A percentile compares a stretch with the other conserved stretches of the same genome.
Evolutionary conservation across 2,329 filamentous ascomycete species (phyloP).

Genomic region (Aureobasidium sp.): DNA sequence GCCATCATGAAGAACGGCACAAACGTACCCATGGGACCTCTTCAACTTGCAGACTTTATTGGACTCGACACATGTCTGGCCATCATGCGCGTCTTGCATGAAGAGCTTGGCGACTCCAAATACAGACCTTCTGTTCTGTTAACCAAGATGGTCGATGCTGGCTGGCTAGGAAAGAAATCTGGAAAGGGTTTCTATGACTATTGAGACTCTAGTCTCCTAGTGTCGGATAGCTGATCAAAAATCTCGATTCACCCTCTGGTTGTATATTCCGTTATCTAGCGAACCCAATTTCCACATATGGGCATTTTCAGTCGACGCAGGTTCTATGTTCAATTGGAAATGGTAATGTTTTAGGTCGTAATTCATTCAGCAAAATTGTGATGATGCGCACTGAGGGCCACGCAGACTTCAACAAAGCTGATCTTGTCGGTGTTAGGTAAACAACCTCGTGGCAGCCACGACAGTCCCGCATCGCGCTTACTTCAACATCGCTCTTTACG

Average conservation of each 20-base stretch:
- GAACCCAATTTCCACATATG: not conserved
- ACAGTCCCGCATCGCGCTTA: not conserved
- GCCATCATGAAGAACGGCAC: constrained; percentile 99
- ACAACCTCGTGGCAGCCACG: constrained; percentile 3
- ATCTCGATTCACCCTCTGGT: not conserved
- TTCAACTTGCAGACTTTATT: constrained; percentile 93
- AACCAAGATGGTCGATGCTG: constrained; percentile 93
- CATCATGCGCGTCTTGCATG: constrained; percentile 92
- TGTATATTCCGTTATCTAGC: not conserved
- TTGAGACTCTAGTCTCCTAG: constrained; percentile 28
- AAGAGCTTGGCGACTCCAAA: constrained; percentile 90
- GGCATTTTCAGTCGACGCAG: not conserved
- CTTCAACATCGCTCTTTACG: not conserved
- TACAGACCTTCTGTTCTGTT: constrained; percentile 84
- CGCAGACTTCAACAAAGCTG: not conserved
- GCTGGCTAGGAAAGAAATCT: constrained; percentile 95
- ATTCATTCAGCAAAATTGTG: not conserved
- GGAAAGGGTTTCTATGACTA: constrained; percentile 96
- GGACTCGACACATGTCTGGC: constrained; percentile 91
- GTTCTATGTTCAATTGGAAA: no score
- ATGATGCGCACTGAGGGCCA: not conserved
- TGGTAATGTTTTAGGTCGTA: not conserved
- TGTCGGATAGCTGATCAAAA: not conserved
- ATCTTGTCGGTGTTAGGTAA: not conserved
- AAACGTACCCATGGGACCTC: constrained; percentile 94